Evolutionary conservation across 257 asterid species (phyloP).

Genomic region (Nicotiana tomentosiformis): DNA sequence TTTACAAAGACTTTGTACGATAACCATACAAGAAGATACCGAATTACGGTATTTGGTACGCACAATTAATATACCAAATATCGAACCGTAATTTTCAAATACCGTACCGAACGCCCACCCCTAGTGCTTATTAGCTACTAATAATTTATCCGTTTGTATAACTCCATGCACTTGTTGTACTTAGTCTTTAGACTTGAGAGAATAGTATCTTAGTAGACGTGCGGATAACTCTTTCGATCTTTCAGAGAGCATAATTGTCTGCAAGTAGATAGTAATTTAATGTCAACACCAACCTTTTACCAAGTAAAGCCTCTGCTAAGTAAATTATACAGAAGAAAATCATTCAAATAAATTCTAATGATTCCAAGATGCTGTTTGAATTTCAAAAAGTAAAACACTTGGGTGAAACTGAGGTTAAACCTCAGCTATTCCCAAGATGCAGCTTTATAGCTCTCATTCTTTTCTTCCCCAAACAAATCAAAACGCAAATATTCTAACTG

Average conservation of each 20-base stretch:
- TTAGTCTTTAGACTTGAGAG: too few relatives aligned
- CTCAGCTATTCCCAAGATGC: neutral
- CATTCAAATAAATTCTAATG: neutral
- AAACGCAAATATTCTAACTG: neutral
- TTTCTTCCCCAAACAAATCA: neutral
- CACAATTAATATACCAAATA: too few relatives aligned
- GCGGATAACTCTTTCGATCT: too few relatives aligned
- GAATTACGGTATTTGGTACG: too few relatives aligned
- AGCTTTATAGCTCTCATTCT: neutral
- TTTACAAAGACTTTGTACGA: too few relatives aligned
- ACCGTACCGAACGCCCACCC: too few relatives aligned
- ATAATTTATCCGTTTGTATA: too few relatives aligned
- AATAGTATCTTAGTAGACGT: too few relatives aligned
- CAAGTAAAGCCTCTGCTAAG: neutral
- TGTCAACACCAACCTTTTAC: neutral
- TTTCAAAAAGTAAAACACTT: neutral
- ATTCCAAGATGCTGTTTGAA: neutral
- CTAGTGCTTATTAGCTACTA: too few relatives aligned
- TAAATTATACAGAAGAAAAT: neutral
- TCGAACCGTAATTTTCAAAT: too few relatives aligned
- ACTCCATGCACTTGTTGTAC: too few relatives aligned
- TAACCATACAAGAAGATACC: too few relatives aligned
- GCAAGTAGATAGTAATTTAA: neutral
- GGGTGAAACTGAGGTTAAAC: neutral
- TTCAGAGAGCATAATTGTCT: neutral